Evolutionary conservation across 441 rosid species (phyloP), one percentile per base, ranked within the genome.

Genomic region (Adansonia gregorii): DNA sequence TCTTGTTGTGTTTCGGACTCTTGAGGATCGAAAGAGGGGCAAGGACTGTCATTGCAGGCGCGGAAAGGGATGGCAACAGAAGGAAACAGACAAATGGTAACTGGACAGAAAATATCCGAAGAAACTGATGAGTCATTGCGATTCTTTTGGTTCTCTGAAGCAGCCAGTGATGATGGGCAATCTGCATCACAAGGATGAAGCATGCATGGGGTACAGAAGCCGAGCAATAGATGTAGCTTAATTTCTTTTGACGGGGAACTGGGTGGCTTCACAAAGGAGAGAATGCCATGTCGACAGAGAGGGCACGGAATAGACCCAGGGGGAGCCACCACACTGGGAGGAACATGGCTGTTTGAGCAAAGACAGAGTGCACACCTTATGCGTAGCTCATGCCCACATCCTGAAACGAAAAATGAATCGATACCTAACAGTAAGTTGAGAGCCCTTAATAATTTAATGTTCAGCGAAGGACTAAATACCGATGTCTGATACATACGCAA

Each of bases 261-360:
- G 0, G 98, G 94, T 68, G 92, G 78, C 76, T 91, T 91, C 56
- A 80, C 77, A n/a, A 96, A 96, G 31, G 95, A 89, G 10, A 89
- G 89, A 65, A 94, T 92, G 54, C 96, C 92, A 6, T 90, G 92
- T 82, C 99, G 88, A 78, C 99, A 96, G 39, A 96, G 94, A 68
- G 98, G 98, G 79, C 99, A 96, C 6, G 99, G 97, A 61, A 96
- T 90, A 52, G 97, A 90, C 6, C 99, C 99, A 1, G 91, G 89
- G 2, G 91, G 95, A 43, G 85, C 92, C 15, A 84, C 85, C 80
- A 81, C 81, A 74, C 90, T 95, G 0, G 94, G 86, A 49, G 97
- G 86, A 24, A 86, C 83, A 82, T 86, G 92, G 88, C 93, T 90
- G 1, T 95, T 84, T 63, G 97, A 94, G 88, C 99, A 96, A 51